Evolutionary conservation across 73 alveolate genomes (phyloP), one percentile per base, ranked within the genome.

Genomic region (Paramecium pentaurelia): DNA sequence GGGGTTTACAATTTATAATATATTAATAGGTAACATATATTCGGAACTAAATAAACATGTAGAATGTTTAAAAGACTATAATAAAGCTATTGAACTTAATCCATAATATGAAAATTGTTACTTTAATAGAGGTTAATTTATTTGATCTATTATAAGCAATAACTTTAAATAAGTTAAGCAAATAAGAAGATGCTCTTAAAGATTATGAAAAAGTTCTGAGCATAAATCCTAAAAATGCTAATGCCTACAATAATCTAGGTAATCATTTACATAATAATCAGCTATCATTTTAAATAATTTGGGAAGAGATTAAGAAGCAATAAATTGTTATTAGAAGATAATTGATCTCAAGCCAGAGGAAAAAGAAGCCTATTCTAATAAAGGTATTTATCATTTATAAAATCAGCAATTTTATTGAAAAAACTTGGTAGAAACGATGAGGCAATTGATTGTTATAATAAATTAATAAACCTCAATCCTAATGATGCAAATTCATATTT

Each of bases 171-270:
- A 34, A 3, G 0, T 25, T 28, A 10, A 28, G 25, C 16, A 64
- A 64, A 34, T 1, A 4, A 1, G 83, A 64, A 27, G 83, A 64
- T 11, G 83, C 83, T 5, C 0, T 22, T 5, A 64, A 64, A 25
- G 83, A 64, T 64, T 64, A 64, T 42, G n/a, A 34, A 11, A 73
- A 30, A 14, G 87, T 40, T 10, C 8, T 73, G 8, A 25, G 30
- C 59, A n/a, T 73, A 37, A 73, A 73, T 73, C 64, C 87, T 1
- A 37, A 37, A 3, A 28, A 34, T 73, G 87, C 20, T 20, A 8
- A 30, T 73, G 87, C 87, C 8, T 73, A 73, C 37, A 73, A 34
- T 73, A 34, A 73, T 37, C 7, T 34, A 73, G 87, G 87, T 73
- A 37, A 20, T 27, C 27, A 64, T 25, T 25, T 64, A 4, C 5